Percentiles rank a stretch among this genome's conserved stretches.
phyloP scores from a whole-genome alignment of 2,329 filamentous ascomycete genomes.

The Colletotrichum sp. region DNA sequence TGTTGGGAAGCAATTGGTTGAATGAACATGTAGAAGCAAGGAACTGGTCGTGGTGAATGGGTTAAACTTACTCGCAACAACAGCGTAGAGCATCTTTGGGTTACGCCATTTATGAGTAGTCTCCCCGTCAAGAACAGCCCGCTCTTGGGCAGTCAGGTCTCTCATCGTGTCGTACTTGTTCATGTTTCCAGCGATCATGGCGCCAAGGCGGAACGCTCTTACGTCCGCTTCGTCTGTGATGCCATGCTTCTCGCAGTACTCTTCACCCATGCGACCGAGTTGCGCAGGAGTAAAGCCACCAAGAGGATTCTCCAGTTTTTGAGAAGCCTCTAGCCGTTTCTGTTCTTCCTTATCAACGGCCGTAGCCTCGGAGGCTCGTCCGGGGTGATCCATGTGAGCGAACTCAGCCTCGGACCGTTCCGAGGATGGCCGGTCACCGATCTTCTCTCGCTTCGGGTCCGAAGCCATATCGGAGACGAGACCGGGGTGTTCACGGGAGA shows the following conservation, averaged over 20 bases:
- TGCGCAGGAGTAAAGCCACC: slow-evolving; percentile 45
- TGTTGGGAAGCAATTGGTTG: neutral
- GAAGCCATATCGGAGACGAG: neutral
- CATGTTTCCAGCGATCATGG: slow-evolving; percentile 60
- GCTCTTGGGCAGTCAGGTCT: slow-evolving; percentile 64
- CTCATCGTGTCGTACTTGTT: slow-evolving; percentile 54
- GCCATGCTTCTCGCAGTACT: slow-evolving; percentile 61
- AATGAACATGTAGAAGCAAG: too few species aligned
- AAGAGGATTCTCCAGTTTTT: slow-evolving; percentile 46
- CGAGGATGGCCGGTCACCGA: neutral
- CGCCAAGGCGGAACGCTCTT: slow-evolving; percentile 64
- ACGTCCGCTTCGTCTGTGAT: slow-evolving; percentile 61
- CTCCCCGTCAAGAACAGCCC: slow-evolving; percentile 62
- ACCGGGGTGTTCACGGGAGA: neutral
- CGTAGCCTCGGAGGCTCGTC: neutral
- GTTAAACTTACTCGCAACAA: slow-evolving; percentile 56
- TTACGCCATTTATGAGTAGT: slow-evolving; percentile 72
- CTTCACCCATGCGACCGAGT: slow-evolving; percentile 60
- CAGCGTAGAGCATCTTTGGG: slow-evolving; percentile 67
- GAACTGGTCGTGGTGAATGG: neutral
- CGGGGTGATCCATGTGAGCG: neutral
- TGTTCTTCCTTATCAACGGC: slow-evolving; percentile 29
- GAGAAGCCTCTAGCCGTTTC: slow-evolving; percentile 37
- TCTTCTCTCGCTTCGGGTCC: neutral
- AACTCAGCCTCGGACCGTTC: neutral